These are phyloP conservation scores for Tulasnella sp. DNA, from an alignment of 768 basidiomycete species.

Conservation along the genomic window DNA sequence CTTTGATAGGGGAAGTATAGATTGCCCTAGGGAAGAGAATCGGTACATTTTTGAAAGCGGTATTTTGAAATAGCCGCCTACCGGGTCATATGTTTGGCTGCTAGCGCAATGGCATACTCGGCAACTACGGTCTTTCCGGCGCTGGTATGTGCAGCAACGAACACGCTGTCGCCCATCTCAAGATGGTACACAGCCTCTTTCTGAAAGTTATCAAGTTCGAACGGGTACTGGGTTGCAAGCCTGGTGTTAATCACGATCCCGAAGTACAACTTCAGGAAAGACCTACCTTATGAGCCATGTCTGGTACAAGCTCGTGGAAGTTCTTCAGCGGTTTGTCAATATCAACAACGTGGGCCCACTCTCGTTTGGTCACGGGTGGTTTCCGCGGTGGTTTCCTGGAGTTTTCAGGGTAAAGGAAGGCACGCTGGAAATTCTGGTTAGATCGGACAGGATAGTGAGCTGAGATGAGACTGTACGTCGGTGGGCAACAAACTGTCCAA, in stretches of 20 bases:
- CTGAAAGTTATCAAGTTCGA: slow-evolving; percentile 97
- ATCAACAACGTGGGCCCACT: slow-evolving; percentile 98
- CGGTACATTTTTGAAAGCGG: neutral
- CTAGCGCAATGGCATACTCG: slow-evolving; percentile 96
- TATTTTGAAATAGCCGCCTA: slow-evolving; percentile 43
- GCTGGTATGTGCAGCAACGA: slow-evolving; percentile 99
- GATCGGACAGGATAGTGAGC: neutral
- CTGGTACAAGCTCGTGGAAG: slow-evolving; percentile 90
- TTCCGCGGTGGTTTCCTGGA: slow-evolving; percentile 47
- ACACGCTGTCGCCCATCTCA: slow-evolving; percentile 96
- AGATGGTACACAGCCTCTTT: slow-evolving; percentile 98
- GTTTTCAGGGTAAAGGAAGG: slow-evolving; percentile 60
- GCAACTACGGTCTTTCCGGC: slow-evolving; percentile 99
- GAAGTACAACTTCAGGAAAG: neutral
- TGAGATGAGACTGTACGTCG: slow-evolving; percentile 42
- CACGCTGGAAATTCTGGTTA: slow-evolving; percentile 49
- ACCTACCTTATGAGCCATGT: slow-evolving; percentile 89
- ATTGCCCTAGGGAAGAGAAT: slow-evolving; percentile 68
- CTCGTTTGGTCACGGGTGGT: slow-evolving; percentile 69
- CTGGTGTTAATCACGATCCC: neutral
- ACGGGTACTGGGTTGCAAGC: slow-evolving; percentile 76
- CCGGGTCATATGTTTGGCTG: slow-evolving; percentile 99
- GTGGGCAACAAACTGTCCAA: slow-evolving; percentile 78
- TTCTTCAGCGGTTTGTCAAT: slow-evolving; percentile 87
- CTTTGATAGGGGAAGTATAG: slow-evolving; percentile 98